phyloP scores from a whole-genome alignment of 176 grass and related monocot species.

The Tillandsia leiboldiana region DNA sequence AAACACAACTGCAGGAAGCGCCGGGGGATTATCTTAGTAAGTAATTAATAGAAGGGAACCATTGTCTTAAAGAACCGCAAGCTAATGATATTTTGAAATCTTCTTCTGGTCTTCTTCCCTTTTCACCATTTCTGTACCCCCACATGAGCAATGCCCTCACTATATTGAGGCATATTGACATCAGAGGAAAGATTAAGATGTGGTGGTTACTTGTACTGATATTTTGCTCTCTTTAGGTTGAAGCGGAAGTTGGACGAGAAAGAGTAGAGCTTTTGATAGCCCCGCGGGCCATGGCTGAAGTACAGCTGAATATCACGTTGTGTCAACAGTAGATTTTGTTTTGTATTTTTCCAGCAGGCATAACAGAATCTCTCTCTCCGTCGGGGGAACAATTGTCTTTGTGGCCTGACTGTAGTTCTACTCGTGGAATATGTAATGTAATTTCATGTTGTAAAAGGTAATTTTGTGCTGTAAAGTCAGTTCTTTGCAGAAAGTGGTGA shows the following conservation, averaged over 20 bases:
- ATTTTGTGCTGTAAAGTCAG: no score
- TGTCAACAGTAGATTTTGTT: no score
- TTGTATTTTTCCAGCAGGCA: no score
- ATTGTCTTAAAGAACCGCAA: background rate
- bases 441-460: no score
- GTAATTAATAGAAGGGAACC: background rate
- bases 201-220: background rate
- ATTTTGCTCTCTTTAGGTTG: conserved; percentile 4
- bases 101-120: no score
- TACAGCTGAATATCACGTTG: background rate
- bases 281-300: background rate
- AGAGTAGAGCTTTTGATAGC: conserved; percentile 22
- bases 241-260: conserved; percentile 47
- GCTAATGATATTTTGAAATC: no score
- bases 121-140: no score
- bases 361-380: no score
- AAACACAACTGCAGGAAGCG: background rate
- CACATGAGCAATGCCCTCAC: conserved; percentile 1
- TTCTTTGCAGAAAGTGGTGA: no score
- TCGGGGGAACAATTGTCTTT: no score
- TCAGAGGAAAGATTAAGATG: background rate
- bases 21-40: background rate
- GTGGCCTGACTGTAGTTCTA: no score
- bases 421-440: no score
- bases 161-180: background rate